A percentile compares a stretch with the other conserved stretches of the same genome.
Conservation (phyloP, 108 stramenopile species). For the Cyclotella distinguenda region DNA sequence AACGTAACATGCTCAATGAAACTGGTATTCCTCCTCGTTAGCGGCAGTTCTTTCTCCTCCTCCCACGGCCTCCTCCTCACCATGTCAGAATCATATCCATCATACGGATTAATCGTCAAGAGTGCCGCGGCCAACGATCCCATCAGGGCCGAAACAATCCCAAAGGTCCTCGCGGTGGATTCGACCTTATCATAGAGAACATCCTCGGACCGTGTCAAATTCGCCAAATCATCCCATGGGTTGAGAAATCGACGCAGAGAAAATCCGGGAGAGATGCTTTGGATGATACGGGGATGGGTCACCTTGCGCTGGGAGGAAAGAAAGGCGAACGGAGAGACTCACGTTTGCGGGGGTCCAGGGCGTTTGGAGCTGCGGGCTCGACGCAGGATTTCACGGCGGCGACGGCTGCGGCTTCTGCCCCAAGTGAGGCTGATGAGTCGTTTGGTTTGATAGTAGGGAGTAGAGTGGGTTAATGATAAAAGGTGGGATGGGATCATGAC, state of each 20-base stretch:
- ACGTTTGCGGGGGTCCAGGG: background rate
- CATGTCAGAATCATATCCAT: slow-evolving; percentile 27
- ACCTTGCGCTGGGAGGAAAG: background rate
- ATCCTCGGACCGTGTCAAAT: slow-evolving; percentile 24
- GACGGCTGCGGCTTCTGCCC: background rate
- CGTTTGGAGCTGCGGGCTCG: background rate
- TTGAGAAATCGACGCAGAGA: slow-evolving; percentile 28
- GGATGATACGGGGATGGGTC: background rate
- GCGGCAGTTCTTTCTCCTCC: background rate
- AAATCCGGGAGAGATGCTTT: background rate
- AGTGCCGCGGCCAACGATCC: slow-evolving; percentile 31
- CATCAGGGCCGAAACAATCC: slow-evolving; percentile 43
- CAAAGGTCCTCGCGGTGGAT: slow-evolving; percentile 41
- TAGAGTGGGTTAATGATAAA: background rate
- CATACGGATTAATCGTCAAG: slow-evolving; percentile 34
- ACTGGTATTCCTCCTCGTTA: slow-evolving; percentile 15
- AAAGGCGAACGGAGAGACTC: background rate
- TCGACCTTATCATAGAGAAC: slow-evolving; percentile 34
- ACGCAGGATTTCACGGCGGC: background rate
- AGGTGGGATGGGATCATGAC: no score
- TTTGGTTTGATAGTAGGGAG: background rate
- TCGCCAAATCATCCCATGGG: slow-evolving; percentile 30
- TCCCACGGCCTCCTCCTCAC: background rate
- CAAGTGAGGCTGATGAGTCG: background rate
- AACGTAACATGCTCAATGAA: slow-evolving; percentile 41